Evolutionary conservation across 2,329 filamentous ascomycete genomes (phyloP).

Genomic region (Ophiocordyceps australis): DNA sequence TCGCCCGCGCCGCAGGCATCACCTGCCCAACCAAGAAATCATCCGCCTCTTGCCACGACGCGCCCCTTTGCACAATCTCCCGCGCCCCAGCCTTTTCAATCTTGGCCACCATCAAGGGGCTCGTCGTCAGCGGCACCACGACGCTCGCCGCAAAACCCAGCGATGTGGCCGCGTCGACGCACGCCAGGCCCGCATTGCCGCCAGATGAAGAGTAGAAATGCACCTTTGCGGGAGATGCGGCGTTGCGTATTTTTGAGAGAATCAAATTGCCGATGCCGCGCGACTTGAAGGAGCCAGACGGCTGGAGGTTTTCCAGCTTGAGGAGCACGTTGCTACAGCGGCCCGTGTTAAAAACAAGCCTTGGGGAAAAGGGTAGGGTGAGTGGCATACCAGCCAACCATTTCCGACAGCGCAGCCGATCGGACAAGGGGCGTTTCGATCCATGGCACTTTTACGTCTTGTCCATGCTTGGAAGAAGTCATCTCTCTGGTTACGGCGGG

Average conservation of each 20-base stretch:
- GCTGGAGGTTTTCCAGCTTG: constrained; percentile 69
- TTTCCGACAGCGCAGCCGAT: constrained; percentile 24
- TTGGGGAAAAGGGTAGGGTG: no score
- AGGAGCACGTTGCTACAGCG: constrained; percentile 50
- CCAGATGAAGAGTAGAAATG: constrained; percentile 62
- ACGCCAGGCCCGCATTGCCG: constrained; percentile 67
- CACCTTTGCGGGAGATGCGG: constrained; percentile 3
- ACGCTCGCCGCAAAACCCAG: constrained; percentile 49
- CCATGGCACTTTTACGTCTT: constrained; percentile 40
- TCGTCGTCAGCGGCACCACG: constrained; percentile 49
- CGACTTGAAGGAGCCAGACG: constrained; percentile 72
- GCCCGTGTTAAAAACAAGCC: neutral
- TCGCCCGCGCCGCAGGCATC: constrained; percentile 7
- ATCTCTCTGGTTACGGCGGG: no score
- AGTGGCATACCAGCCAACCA: constrained; percentile 5
- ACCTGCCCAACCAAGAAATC: constrained; percentile 40
- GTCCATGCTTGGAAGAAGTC: no score
- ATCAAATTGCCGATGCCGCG: constrained; percentile 58
- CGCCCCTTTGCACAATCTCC: constrained; percentile 47
- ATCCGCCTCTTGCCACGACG: constrained; percentile 52
- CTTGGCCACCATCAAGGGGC: constrained; percentile 48
- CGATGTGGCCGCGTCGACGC: constrained; percentile 48
- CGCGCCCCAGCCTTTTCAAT: constrained; percentile 41
- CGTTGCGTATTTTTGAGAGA: constrained; percentile 21
- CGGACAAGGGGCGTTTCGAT: constrained; percentile 50